Base-by-base conservation (phyloP, 805 yeast species). In the Teunomyces stri region DNA sequence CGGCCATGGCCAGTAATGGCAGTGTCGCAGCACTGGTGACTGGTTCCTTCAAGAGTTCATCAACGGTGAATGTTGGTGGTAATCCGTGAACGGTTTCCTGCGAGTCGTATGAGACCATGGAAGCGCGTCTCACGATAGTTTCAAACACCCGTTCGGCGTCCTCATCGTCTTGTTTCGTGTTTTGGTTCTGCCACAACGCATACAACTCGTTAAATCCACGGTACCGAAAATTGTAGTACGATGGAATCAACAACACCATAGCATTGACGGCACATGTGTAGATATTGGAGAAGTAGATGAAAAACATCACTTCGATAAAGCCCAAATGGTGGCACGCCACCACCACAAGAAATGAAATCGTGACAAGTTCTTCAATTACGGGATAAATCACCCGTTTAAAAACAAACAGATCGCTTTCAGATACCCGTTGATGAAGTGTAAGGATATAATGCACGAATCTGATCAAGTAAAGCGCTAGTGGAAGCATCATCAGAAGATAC, bases 171-270 rank as follows among this genome's bases (percentile, higher is more conserved):
- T 21, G 29, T 11, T 25, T n/a, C 21, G 40, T 25, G 31, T 50
- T 52, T 38, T 57, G 60, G 42, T 53, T 42, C 9, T 16, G 27
- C 58, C 61, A 62, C 22, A 58, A 30, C 10, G 53, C 49, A 41
- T 61, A 53, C 31, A 51, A 47, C 21, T 43, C 41, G 28, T 56
- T 33, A 42, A 59, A 62, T 38, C 52, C 51, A 2, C 41, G 30
- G 46, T 51, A 59, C 36, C 33, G 42, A n/a, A 37, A 21, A 2
- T 41, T 12, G 41, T 59, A 60, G 34, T 43, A 35, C 3, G 22
- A 28, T 10, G 40, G 40, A 10, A 37, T 11, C 18, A 37, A 10
- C 40, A 22, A 10, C 40, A 22, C 15, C 18, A 21, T 12, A 25
- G 22, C 29, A 3, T n/a, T n/a, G 6, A 15, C 29, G 5, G n/a